Conservation (phyloP, 2,329 filamentous ascomycete genomes). For the Periglandula ipomoeae region DNA sequence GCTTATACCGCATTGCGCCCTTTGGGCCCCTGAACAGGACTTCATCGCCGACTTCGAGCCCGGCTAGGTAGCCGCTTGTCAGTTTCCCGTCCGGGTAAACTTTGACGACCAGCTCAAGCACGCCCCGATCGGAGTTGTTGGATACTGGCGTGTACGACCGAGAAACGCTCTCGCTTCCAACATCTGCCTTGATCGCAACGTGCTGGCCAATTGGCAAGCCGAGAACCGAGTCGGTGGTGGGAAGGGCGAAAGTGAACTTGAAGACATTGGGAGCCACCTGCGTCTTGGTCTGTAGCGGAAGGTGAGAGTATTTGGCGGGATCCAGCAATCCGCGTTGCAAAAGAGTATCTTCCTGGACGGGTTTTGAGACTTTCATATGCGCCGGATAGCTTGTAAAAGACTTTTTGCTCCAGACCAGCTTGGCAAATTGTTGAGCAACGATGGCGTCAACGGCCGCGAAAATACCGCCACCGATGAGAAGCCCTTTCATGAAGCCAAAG, state of each 20-base stretch:
- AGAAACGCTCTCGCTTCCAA: conserved; percentile 35
- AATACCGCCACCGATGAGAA: conserved; percentile 24
- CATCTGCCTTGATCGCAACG: conserved; percentile 38
- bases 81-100: conserved; percentile 41
- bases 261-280: conserved; percentile 34
- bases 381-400: conserved; percentile 25
- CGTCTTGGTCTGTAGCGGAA: conserved; percentile 34
- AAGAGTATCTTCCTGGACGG: neutral
- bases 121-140: conserved; percentile 39
- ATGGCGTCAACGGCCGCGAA: conserved; percentile 23
- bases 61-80: conserved; percentile 38
- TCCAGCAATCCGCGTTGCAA: neutral
- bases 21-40: conserved; percentile 47
- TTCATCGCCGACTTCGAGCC: conserved; percentile 37
- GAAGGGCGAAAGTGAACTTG: conserved; percentile 38
- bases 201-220: conserved; percentile 50
- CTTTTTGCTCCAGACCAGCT: conserved; percentile 3
- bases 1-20: conserved; percentile 43
- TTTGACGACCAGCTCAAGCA: conserved; percentile 41
- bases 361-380: conserved; percentile 30
- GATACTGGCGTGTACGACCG: conserved; percentile 47
- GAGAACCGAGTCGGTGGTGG: conserved; percentile 32
- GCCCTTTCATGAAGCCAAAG: neutral
- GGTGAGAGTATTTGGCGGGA: conserved; percentile 31
- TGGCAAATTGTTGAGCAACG: conserved; percentile 10